Conservation (phyloP, 2,329 filamentous ascomycete genomes). For the Diaporthe sp. region DNA sequence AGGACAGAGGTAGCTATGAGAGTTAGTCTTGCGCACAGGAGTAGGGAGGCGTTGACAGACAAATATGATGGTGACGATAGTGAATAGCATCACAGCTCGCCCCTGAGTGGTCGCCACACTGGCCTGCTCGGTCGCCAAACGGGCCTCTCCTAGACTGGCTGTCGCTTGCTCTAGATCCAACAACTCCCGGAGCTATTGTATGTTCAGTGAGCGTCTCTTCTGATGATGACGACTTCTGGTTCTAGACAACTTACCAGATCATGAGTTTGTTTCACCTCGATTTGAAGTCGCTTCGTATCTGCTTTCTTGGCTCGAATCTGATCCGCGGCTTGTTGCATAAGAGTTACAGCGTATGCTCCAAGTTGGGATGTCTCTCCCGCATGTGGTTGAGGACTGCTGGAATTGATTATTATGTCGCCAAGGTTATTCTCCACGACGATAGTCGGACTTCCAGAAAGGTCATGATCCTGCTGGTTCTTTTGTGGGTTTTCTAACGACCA, state of each 20-base stretch:
- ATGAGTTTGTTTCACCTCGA: neutral
- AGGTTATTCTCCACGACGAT: too few species aligned
- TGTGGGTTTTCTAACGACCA: too few species aligned
- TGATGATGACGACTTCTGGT: fast-evolving
- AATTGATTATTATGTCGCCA: too few species aligned
- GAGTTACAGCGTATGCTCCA: neutral
- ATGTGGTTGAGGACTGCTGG: too few species aligned
- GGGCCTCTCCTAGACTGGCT: neutral
- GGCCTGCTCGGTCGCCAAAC: neutral
- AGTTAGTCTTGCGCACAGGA: neutral
- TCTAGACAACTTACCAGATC: neutral
- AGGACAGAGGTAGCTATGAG: neutral
- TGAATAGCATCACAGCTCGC: neutral
- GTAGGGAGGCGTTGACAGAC: neutral
- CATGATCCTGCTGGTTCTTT: too few species aligned
- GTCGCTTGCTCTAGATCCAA: neutral
- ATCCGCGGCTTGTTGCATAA: neutral
- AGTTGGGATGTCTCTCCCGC: too few species aligned
- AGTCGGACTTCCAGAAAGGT: too few species aligned
- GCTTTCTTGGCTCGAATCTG: neutral
- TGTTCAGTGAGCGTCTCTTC: neutral
- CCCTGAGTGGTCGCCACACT: too few species aligned
- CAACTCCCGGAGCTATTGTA: neutral
- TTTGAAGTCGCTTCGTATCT: neutral
- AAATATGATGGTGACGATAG: neutral